phyloP scores from a whole-genome alignment of 2,329 filamentous ascomycete genomes.

The Cordyceps pruinosa region DNA sequence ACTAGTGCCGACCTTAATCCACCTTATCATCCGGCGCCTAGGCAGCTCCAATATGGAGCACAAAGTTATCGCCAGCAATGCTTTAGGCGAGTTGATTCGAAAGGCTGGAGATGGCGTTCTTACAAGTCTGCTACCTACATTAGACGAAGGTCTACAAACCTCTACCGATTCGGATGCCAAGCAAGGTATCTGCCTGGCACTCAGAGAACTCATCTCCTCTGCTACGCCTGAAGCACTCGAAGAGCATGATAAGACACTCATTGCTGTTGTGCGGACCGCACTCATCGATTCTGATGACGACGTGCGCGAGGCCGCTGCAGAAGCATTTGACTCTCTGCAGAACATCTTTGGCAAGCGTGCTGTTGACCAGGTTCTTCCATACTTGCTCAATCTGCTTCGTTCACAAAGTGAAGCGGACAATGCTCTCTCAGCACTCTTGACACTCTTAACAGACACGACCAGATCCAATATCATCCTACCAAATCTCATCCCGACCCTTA shows the following conservation, averaged over 20 bases:
- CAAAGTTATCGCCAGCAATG: constrained; percentile 96
- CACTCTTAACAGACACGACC: constrained; percentile 85
- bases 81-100: constrained; percentile 90
- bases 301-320: constrained; percentile 89
- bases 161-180: constrained; percentile 88
- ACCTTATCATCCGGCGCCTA: constrained; percentile 87
- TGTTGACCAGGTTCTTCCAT: constrained; percentile 90
- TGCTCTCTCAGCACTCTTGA: constrained; percentile 85
- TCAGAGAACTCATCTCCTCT: constrained; percentile 87
- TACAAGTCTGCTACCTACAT: constrained; percentile 76
- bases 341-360: constrained; percentile 89
- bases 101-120: constrained; percentile 94
- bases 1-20: constrained; percentile 86
- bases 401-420: constrained; percentile 84
- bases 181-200: constrained; percentile 94
- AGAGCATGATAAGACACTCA: constrained; percentile 90
- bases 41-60: constrained; percentile 97
- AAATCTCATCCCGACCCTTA: constrained; percentile 88
- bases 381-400: constrained; percentile 82
- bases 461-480: constrained; percentile 94
- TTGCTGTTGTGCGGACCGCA: constrained; percentile 87
- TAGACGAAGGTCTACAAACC: constrained; percentile 83
- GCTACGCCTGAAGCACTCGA: constrained; percentile 83
- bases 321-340: constrained; percentile 93
- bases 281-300: constrained; percentile 84